phyloP scores from a whole-genome alignment of 768 basidiomycete genomes.

The Hortiboletus campestris region DNA sequence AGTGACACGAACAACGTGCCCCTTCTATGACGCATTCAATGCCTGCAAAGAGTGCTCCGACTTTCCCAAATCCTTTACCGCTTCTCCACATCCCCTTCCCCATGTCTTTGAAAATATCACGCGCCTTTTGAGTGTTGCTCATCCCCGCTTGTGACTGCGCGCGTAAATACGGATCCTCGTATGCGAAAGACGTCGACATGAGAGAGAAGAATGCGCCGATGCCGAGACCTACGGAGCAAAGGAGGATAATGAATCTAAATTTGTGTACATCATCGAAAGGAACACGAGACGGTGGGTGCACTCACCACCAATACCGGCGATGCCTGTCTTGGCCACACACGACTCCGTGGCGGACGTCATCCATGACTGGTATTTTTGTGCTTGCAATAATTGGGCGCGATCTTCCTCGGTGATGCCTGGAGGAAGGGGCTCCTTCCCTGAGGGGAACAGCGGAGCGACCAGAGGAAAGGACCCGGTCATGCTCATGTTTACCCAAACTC shows the following conservation, averaged over 20 bases:
- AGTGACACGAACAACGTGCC: slow-evolving; percentile 48
- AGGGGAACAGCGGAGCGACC: slow-evolving; percentile 73
- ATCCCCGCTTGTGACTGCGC: slow-evolving; percentile 54
- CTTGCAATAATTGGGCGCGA: slow-evolving; percentile 58
- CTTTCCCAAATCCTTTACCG: slow-evolving; percentile 92
- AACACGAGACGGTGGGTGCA: slow-evolving; percentile 5
- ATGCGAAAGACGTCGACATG: slow-evolving; percentile 93
- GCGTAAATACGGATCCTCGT: slow-evolving; percentile 88
- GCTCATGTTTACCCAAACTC: slow-evolving; percentile 17
- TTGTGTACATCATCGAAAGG: not conserved
- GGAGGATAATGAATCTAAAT: not conserved
- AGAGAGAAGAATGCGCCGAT: slow-evolving; percentile 94
- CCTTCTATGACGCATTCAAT: slow-evolving; percentile 95
- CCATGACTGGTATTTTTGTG: slow-evolving; percentile 75
- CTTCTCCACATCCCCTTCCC: slow-evolving; percentile 86
- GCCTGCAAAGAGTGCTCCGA: slow-evolving; percentile 92
- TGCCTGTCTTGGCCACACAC: slow-evolving; percentile 76
- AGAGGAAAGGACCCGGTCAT: slow-evolving; percentile 25
- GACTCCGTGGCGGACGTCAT: slow-evolving; percentile 78
- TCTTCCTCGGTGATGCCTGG: slow-evolving; percentile 83
- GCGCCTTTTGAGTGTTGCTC: slow-evolving; percentile 73
- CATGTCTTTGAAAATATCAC: slow-evolving; percentile 90
- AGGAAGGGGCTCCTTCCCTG: slow-evolving; percentile 87
- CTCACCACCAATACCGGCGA: slow-evolving; percentile 84
- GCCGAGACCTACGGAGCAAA: slow-evolving; percentile 65